Conservation (phyloP, 2,329 filamentous ascomycete species). For the Penicillium sp. region DNA sequence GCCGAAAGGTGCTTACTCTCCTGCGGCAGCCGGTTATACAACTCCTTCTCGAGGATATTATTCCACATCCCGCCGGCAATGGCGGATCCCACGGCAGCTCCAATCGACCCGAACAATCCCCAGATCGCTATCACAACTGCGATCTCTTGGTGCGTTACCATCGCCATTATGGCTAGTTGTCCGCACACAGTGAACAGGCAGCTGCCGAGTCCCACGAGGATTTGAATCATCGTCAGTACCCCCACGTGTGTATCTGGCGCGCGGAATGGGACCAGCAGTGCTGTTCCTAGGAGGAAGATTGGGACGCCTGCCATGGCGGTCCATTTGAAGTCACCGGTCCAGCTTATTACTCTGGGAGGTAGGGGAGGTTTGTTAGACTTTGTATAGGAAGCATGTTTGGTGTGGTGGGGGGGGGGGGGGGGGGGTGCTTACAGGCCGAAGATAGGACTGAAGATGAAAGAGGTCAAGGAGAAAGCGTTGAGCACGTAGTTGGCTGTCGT, state of each 20-base stretch:
- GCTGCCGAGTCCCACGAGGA: constrained; percentile 8
- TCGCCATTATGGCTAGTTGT: constrained; percentile 10
- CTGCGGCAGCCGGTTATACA: constrained; percentile 2
- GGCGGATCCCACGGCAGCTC: constrained; percentile 7
- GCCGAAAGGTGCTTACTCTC: constrained; percentile 8
- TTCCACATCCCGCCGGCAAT: constrained; percentile 14
- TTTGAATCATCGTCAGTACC: constrained; percentile 9
- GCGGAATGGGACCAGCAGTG: constrained; percentile 9
- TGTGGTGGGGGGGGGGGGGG: no score
- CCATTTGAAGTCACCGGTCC: constrained; percentile 13
- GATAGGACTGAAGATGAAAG: constrained; percentile 10
- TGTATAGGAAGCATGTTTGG: not conserved
- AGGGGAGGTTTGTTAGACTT: not conserved
- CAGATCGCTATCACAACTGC: constrained; percentile 8
- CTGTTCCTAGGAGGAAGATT: constrained; percentile 10
- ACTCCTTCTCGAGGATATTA: constrained; percentile 4
- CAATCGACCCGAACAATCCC: constrained; percentile 10
- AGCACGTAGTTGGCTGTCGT: constrained; percentile 7
- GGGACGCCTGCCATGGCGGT: constrained; percentile 8
- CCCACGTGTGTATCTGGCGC: constrained; percentile 8
- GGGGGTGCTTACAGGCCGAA: constrained; percentile 8
- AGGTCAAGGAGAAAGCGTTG: constrained; percentile 8
- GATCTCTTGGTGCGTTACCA: constrained; percentile 11
- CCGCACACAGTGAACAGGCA: constrained; percentile 9
- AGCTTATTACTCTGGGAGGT: constrained; percentile 1